Evolutionary conservation across 768 basidiomycete species (phyloP).

Genomic region (Suillus plorans): DNA sequence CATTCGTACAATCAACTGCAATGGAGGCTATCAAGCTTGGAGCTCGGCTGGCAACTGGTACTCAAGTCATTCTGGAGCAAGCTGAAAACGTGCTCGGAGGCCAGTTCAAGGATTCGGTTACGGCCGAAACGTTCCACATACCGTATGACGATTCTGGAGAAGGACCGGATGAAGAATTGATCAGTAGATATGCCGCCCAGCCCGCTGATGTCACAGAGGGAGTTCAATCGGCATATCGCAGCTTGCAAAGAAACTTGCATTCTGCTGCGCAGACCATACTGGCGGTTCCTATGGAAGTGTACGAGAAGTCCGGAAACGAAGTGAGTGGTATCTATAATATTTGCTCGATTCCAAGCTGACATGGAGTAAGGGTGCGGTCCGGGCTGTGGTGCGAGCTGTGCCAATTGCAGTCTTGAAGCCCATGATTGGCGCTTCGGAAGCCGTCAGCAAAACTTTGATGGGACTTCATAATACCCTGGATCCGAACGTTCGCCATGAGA

Average conservation of each 20-base stretch:
- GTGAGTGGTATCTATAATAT: slow-evolving; percentile 39
- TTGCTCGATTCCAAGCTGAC: neutral
- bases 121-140: slow-evolving; percentile 63
- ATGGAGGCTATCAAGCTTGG: slow-evolving; percentile 95
- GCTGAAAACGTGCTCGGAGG: slow-evolving; percentile 90
- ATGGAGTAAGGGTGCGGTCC: slow-evolving; percentile 73
- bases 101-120: slow-evolving; percentile 64
- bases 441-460: slow-evolving; percentile 91
- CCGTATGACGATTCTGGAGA: slow-evolving; percentile 34
- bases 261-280: slow-evolving; percentile 98
- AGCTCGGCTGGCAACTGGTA: slow-evolving; percentile 91
- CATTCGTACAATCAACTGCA: slow-evolving; percentile 92
- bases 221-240: slow-evolving; percentile 87
- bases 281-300: slow-evolving; percentile 98
- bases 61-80: slow-evolving; percentile 95
- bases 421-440: slow-evolving; percentile 97
- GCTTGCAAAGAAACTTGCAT: slow-evolving; percentile 80
- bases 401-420: slow-evolving; percentile 97
- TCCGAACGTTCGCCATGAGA: slow-evolving; percentile 77
- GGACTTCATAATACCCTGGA: slow-evolving; percentile 93
- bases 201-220: slow-evolving; percentile 84
- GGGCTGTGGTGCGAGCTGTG: slow-evolving; percentile 93
- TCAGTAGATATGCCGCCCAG: slow-evolving; percentile 92
- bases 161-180: slow-evolving; percentile 50
- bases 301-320: slow-evolving; percentile 91